Conservation (phyloP, 352 stramenopile species). For the Globisporangium megalacanthum region DNA sequence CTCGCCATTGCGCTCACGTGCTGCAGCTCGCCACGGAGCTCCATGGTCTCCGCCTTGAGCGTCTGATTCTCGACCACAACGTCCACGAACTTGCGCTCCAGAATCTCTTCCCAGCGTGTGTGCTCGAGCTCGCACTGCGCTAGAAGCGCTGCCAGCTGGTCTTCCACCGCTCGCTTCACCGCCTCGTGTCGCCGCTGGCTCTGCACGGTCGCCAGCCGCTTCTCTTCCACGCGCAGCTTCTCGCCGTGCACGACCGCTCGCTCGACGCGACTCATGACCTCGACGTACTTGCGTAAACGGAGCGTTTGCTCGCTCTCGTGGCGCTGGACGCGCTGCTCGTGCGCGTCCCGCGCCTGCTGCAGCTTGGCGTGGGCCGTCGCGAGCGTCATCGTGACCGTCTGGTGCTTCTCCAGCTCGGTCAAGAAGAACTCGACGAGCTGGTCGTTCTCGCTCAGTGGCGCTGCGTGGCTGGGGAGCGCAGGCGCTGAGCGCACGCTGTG, state of each 20-base stretch:
- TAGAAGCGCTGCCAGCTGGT: constrained; percentile 23
- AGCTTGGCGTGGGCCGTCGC: constrained; percentile 18
- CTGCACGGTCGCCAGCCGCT: constrained; percentile 20
- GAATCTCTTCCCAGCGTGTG: constrained; percentile 24
- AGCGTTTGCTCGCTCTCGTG: constrained; percentile 25
- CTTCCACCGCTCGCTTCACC: constrained; percentile 15
- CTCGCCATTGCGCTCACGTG: constrained; percentile 8
- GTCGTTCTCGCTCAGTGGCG: constrained; percentile 15
- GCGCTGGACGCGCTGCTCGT: constrained; percentile 19
- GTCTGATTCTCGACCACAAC: constrained; percentile 37
- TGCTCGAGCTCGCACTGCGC: constrained; percentile 18
- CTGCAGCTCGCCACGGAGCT: constrained; percentile 28
- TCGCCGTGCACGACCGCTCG: constrained; percentile 26
- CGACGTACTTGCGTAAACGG: constrained; percentile 27
- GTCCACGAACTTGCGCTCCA: constrained; percentile 35
- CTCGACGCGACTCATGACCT: constrained; percentile 36
- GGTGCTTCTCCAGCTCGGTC: constrained; percentile 45
- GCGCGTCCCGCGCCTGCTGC: constrained; percentile 23
- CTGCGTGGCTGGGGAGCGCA: background rate
- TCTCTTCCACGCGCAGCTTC: constrained; percentile 30
- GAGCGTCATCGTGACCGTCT: constrained; percentile 22
- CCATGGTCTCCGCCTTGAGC: constrained; percentile 32
- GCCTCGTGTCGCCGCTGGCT: constrained; percentile 24
- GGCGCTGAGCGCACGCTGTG: background rate
- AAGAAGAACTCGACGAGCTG: constrained; percentile 42